Evolutionary conservation across 2,329 filamentous ascomycete species (phyloP).

Genomic region (Dendryphion nanum): DNA sequence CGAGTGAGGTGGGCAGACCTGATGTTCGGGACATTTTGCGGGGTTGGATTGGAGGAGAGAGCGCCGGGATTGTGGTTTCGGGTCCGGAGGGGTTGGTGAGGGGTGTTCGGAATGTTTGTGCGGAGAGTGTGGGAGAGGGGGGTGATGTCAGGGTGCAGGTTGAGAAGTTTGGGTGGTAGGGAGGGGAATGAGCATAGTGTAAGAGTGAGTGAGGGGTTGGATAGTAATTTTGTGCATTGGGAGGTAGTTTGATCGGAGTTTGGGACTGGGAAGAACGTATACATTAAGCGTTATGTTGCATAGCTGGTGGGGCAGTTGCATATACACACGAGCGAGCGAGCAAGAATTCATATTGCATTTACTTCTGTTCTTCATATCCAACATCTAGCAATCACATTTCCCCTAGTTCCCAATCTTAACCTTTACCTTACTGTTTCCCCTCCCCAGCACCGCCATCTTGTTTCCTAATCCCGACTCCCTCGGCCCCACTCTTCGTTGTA

Average conservation of each 20-base stretch:
- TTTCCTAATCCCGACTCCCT: slow-evolving; percentile 21
- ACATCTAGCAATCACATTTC: not conserved
- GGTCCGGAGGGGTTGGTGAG: slow-evolving; percentile 64
- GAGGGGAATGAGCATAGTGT: not conserved
- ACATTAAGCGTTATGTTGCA: too few species aligned
- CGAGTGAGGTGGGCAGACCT: slow-evolving; percentile 53
- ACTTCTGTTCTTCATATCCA: too few species aligned
- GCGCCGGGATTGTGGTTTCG: slow-evolving; percentile 57
- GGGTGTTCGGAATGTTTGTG: slow-evolving; percentile 59
- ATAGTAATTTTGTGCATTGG: too few species aligned
- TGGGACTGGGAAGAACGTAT: too few species aligned
- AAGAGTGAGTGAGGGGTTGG: too few species aligned
- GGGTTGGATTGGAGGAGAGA: slow-evolving; percentile 36
- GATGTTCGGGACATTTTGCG: slow-evolving; percentile 49
- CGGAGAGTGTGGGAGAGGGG: slow-evolving; percentile 49
- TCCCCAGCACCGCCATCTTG: slow-evolving; percentile 6
- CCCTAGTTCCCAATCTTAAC: not conserved
- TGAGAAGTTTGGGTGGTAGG: slow-evolving; percentile 68
- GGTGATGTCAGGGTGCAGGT: slow-evolving; percentile 54
- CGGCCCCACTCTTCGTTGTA: slow-evolving; percentile 25
- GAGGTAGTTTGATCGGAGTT: too few species aligned
- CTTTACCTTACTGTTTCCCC: not conserved
- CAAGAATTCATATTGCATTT: too few species aligned
- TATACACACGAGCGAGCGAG: too few species aligned
- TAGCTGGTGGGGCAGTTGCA: too few species aligned